Percentiles rank a stretch among this genome's conserved stretches.
phyloP scores from a whole-genome alignment of 164 flowering plant genomes.

The Vitis vinifera region ASM3070453v1 NC_081822.1:2936501-2937000 shows the following conservation, averaged over 20 bases:
- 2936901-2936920: slow-evolving; percentile 28
- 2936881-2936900: neutral
- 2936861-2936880: too few relatives aligned
- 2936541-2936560: too few relatives aligned
- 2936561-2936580: too few relatives aligned
- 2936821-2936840: too few relatives aligned
- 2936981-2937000: slow-evolving; percentile 15
- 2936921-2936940: slow-evolving; percentile 36
- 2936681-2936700: slow-evolving; percentile 4
- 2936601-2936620: slow-evolving; percentile 18
- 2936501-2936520: slow-evolving; percentile 11
- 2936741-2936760: slow-evolving; percentile 8
- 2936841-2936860: too few relatives aligned
- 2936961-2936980: slow-evolving; percentile 48
- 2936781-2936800: too few relatives aligned
- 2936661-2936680: slow-evolving; percentile 35
- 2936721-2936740: slow-evolving; percentile 20
- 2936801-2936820: too few relatives aligned
- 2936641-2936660: slow-evolving; percentile 32
- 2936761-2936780: slow-evolving; percentile 11
- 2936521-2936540: too few relatives aligned
- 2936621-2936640: slow-evolving; percentile 12
- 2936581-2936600: slow-evolving; percentile 9
- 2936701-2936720: slow-evolving; percentile 16
- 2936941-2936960: slow-evolving; percentile 61